Evolutionary conservation across 2,329 filamentous ascomycete genomes (phyloP).

Genomic region (Coniochaeta pulveracea): DNA sequence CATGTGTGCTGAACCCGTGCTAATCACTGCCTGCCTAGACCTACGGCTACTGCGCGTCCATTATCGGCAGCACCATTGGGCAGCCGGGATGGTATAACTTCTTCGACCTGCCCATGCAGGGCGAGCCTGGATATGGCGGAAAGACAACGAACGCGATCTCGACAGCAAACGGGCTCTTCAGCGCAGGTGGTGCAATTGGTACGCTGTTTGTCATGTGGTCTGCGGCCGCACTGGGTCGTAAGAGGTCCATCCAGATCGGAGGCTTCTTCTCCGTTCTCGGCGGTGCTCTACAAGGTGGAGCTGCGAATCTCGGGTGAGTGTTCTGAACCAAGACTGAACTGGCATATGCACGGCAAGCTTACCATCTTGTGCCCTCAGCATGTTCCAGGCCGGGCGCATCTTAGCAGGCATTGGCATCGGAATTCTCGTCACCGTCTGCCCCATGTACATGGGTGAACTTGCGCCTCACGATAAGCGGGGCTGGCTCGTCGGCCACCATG

Average conservation of each 20-base stretch:
- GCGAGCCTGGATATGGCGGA: slow-evolving; percentile 29
- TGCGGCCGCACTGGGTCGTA: slow-evolving; percentile 28
- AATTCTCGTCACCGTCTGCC: slow-evolving; percentile 28
- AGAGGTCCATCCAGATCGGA: slow-evolving; percentile 33
- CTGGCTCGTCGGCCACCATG: slow-evolving; percentile 31
- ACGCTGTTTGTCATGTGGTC: slow-evolving; percentile 38
- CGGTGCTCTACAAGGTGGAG: slow-evolving; percentile 32
- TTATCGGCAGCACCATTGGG: slow-evolving; percentile 39
- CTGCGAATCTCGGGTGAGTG: slow-evolving; percentile 28
- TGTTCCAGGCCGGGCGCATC: slow-evolving; percentile 31
- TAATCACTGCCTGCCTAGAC: slow-evolving; percentile 21
- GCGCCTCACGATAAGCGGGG: slow-evolving; percentile 26
- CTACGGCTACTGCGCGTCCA: slow-evolving; percentile 37
- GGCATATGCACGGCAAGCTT: neutral
- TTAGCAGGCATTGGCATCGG: slow-evolving; percentile 29
- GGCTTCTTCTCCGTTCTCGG: slow-evolving; percentile 30
- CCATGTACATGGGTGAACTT: slow-evolving; percentile 32
- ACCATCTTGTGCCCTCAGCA: slow-evolving; percentile 13
- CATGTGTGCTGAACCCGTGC: neutral
- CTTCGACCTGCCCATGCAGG: slow-evolving; percentile 31
- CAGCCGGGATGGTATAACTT: slow-evolving; percentile 39
- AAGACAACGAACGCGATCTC: slow-evolving; percentile 33
- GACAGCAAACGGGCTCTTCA: slow-evolving; percentile 35
- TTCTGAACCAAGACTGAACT: slow-evolving; percentile 1
- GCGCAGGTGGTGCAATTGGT: slow-evolving; percentile 33